Evolutionary conservation across 495 filamentous ascomycete species (phyloP), one percentile per base, ranked within the genome.

Genomic region (Parathielavia appendiculata): DNA sequence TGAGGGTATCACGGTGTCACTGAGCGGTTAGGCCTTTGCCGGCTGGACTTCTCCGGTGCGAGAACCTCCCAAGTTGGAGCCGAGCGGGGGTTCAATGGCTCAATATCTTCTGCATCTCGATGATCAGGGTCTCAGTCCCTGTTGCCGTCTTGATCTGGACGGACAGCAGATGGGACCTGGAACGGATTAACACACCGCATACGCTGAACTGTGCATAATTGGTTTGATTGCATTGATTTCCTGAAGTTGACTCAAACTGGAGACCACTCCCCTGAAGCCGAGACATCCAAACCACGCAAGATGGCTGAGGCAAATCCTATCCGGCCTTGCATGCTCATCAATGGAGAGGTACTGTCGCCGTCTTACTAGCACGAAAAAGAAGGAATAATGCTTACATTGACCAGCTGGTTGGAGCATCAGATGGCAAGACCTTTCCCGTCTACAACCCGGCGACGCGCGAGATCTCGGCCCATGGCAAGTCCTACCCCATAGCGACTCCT

Each of bases 321-420:
- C 34, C 59, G 56, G 20, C 64, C 66, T 17, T 59, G 71, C 20
- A 62, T 75, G 53, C 67, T 75, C 51, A 73, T 75, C 54, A 69
- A 75, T 19, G 71, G 71, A 58, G 58, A 74, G 63, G 71, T 75
- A 52, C 12, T 30, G 3, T 23, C 22, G 7, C 7, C 3, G 26
- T 16, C 11, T 1, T 10, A 9, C 14, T 14, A 9, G 10, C 35
- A 17, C 4, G 8, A 36, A 22, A 3, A 43, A 16, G 1, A 43
- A 36, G 1, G 2, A 14, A 0, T 0, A 7, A 45, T 32, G 20
- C 64, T 53, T 43, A 61, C 46, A 36, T 0, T 2, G 2, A n/a
- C 14, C 14, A 75, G 73, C 69, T 73, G 49, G 69, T 71, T 10
- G 68, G 72, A 30, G 65, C 73, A 0, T 74, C 71, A 4, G 65